Evolutionary conservation across 768 basidiomycete genomes (phyloP), one percentile per base, ranked within the genome.

Genomic region (Leccinum imitatum): DNA sequence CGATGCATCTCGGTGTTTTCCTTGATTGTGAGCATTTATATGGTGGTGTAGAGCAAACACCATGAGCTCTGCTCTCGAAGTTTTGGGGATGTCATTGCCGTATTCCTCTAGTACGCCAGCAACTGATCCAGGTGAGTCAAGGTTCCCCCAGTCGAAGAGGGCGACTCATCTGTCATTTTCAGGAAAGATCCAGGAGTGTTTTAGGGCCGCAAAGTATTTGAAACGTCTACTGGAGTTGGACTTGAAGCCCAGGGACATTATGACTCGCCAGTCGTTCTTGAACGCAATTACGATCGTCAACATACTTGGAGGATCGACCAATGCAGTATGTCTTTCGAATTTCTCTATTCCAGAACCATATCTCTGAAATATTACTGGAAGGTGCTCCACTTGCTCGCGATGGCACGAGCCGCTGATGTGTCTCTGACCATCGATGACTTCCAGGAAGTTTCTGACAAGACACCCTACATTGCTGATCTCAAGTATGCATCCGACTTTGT

Each of bases 161-260:
- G 11, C 41, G 33, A 27, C 39, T 57, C 54, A 59, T 39, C 3
- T 58, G 47, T 39, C 35, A 23, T 59, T 21, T 41, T 41, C 69
- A 87, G 93, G 86, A 67, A 95, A 95, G 78, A 76, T 78, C 2
- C 91, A 93, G 63, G 93, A 95, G 72, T 95, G 93, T 65, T 74
- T 85, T 65, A 85, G 80, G 64, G 92, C 90, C 17, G 91, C 88
- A 8, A 84, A 82, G 66, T 92, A 90, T 72, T 77, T 95, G 66
- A 91, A 84, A 66, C 81, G 79, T 54, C 75, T 94, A 23, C 81
- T 95, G 50, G 90, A 86, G 63, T 74, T 85, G 47, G 91, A 95
- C 65, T 78, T 93, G 63, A 94, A 94, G 71, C 91, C 91, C n/a
- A 86, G 81, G 65, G 87, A 88, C 62, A 89, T 88, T 66, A 73